Evolutionary conservation across 2,329 filamentous ascomycete species (phyloP).

Genomic region (Lachnellula cervina): DNA sequence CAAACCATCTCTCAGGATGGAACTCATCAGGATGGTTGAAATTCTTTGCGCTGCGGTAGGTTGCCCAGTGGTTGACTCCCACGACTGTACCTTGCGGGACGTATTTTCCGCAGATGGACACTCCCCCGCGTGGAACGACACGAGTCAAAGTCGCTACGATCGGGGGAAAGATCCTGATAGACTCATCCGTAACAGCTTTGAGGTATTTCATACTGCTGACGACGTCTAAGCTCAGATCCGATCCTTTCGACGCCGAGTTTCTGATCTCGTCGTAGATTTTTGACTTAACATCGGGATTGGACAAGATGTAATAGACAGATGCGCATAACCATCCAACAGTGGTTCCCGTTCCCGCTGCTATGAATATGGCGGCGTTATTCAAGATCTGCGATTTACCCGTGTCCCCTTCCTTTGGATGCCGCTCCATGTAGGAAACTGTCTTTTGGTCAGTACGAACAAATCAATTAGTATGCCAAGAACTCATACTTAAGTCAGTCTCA

Average conservation of each 20-base stretch:
- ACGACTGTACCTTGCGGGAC: constrained; percentile 1
- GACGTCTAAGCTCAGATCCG: background rate
- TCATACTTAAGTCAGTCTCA: background rate
- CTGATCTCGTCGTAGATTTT: constrained; percentile 40
- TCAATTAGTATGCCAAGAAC: background rate
- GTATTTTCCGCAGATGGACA: background rate
- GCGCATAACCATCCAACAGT: constrained; percentile 27
- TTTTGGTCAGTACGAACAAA: background rate
- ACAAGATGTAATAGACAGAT: constrained; percentile 47
- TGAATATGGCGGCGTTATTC: constrained; percentile 12
- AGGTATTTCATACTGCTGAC: background rate
- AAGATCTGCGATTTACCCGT: background rate
- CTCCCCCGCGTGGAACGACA: background rate
- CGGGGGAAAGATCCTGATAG: constrained; percentile 6
- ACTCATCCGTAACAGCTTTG: constrained; percentile 4
- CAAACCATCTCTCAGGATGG: constrained; percentile 7
- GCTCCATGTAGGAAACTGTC: background rate
- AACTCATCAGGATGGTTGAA: constrained; percentile 7
- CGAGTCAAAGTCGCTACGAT: background rate
- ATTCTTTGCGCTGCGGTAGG: constrained; percentile 1
- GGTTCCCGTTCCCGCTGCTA: constrained; percentile 30
- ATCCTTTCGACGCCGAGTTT: constrained; percentile 31
- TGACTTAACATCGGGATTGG: constrained; percentile 31
- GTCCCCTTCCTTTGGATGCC: background rate
- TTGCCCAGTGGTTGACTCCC: background rate